Evolutionary conservation across 352 stramenopile genomes (phyloP), one percentile per base, ranked within the genome.

Genomic region (Globisporangium okanoganense): DNA sequence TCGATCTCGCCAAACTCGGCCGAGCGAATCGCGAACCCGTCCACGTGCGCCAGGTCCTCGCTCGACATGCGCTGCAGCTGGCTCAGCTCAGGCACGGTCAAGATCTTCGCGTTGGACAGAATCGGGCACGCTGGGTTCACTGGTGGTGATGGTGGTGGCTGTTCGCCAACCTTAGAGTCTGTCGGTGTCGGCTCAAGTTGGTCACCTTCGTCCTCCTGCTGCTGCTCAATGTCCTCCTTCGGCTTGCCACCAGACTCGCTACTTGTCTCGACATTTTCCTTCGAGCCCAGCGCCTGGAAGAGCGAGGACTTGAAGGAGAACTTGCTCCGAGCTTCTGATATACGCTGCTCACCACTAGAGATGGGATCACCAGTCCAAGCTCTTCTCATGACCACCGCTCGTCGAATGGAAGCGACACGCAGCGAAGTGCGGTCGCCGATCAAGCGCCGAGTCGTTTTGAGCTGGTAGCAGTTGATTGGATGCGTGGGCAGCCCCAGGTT

Each of bases 21-120:
- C 18, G 75, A 75, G 24, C 69, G 65, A 18, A 85, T 64, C 13
- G 64, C 58, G 29, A 85, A 85, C 57, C 73, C 66, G 35, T 82
- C 52, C 13, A 85, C 72, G 1, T 65, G 20, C 2, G 63, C 51
- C 36, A 85, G 52, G n/a, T 85, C 75, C 12, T 66, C 48, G 6
- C 76, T 72, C 27, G 56, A 65, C 64, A 85, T 73, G 44, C 60
- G 63, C 44, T 73, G 62, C n/a, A 85, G 58, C 20, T 71, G 50
- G 5, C 35, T 29, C 8, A 66, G 51, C 45, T 68, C 62, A 0
- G 76, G 76, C n/a, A 78, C 31, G 6, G 72, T 85, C 57, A 69
- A 85, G 53, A 83, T 78, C 20, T 75, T 56, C 36, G 70, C 22
- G 29, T 69, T 75, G 22, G 68, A 73, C 35, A 82, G 58, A 29